Conservation (phyloP, 2,329 filamentous ascomycete genomes). For the Lasiodiplodia hormozganensis region DNA sequence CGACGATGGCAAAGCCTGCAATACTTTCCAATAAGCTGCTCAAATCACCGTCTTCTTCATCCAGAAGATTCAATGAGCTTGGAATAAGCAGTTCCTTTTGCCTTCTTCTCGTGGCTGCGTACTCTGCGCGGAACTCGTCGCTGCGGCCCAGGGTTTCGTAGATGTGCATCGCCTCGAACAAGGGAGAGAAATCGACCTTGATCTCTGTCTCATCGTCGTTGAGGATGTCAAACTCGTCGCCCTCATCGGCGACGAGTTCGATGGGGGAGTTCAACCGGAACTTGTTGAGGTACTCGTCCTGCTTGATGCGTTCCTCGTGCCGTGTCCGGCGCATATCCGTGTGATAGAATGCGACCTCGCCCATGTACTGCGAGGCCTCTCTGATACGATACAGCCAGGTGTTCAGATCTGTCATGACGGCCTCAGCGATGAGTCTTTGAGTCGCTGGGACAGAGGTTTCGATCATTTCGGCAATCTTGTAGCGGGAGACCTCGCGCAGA, state of each 20-base stretch:
- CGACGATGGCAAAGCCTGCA: slow-evolving; percentile 94
- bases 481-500: slow-evolving; percentile 90
- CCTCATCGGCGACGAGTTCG: slow-evolving; percentile 93
- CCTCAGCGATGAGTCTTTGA: slow-evolving; percentile 91
- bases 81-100: slow-evolving; percentile 93
- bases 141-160: slow-evolving; percentile 92
- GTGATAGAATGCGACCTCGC: slow-evolving; percentile 96
- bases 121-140: slow-evolving; percentile 89
- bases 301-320: slow-evolving; percentile 81
- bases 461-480: slow-evolving; percentile 93
- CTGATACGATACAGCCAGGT: slow-evolving; percentile 95
- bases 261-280: slow-evolving; percentile 97
- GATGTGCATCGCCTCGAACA: slow-evolving; percentile 96
- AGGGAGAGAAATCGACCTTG: slow-evolving; percentile 89
- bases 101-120: slow-evolving; percentile 85
- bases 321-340: slow-evolving; percentile 85
- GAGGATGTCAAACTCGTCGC: slow-evolving; percentile 92
- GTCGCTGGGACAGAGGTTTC: slow-evolving; percentile 94
- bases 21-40: slow-evolving; percentile 93
- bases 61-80: slow-evolving; percentile 73
- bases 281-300: slow-evolving; percentile 74
- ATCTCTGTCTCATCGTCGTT: slow-evolving; percentile 84
- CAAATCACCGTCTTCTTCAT: slow-evolving; percentile 84
- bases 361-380: slow-evolving; percentile 94
- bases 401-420: slow-evolving; percentile 95